phyloP scores from a whole-genome alignment of 2,329 filamentous ascomycete species.

The Monosporascus sp. region DNA sequence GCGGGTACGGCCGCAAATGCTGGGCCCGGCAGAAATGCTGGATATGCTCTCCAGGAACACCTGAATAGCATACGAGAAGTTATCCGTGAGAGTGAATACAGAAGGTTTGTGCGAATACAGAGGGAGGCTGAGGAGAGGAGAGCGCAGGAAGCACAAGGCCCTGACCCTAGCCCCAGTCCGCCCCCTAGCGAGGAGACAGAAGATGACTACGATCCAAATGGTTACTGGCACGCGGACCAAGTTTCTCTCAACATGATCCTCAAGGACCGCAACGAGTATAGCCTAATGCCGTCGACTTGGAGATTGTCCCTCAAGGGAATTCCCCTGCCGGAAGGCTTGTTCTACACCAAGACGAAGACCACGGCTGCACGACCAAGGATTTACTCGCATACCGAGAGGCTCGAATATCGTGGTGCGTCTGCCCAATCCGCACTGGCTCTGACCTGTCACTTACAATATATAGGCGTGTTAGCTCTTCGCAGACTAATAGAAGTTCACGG shows the following conservation, averaged over 20 bases:
- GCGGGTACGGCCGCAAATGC: too few relatives aligned
- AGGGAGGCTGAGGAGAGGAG: neutral
- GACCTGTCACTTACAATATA: slow-evolving; percentile 3
- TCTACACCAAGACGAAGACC: slow-evolving; percentile 19
- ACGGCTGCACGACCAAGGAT: slow-evolving; percentile 22
- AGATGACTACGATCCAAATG: slow-evolving; percentile 9
- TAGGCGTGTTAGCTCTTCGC: slow-evolving; percentile 19
- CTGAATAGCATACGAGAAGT: neutral
- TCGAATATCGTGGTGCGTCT: slow-evolving; percentile 25
- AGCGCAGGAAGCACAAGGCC: neutral
- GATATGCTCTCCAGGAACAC: too few relatives aligned
- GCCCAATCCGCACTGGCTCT: neutral
- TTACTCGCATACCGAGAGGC: slow-evolving; percentile 19
- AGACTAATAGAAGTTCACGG: slow-evolving; percentile 20
- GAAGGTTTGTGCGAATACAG: neutral
- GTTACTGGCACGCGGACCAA: slow-evolving; percentile 22
- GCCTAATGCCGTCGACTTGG: slow-evolving; percentile 27
- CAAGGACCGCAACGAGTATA: slow-evolving; percentile 22
- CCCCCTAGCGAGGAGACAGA: slow-evolving; percentile 1
- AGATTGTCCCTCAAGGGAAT: slow-evolving; percentile 24
- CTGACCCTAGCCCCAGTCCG: neutral
- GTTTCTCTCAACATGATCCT: slow-evolving; percentile 22
- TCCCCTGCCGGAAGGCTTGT: slow-evolving; percentile 24
- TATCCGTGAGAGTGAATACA: neutral
- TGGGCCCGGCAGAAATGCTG: too few relatives aligned